Base-by-base conservation (phyloP, 1,139 yeast genomes). In the Yamadazyma atlantica region DNA sequence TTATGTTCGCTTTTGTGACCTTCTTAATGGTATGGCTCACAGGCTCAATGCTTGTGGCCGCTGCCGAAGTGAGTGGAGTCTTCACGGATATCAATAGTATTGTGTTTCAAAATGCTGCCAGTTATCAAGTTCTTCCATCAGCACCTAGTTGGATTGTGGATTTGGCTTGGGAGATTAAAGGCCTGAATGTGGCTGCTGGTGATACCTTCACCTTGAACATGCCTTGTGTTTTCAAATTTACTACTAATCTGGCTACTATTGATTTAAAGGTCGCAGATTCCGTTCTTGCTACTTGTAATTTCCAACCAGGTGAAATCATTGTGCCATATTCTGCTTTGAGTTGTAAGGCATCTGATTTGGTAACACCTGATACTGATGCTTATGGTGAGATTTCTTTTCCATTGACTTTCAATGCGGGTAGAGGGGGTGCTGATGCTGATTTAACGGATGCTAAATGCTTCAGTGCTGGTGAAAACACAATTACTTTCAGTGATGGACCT, bases 201-300 rank as follows among this genome's bases (percentile, higher is more conserved):
- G 69, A 64, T 40, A 62, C 68, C 7, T 63, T 64, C 45, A 46
- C 57, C 1, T 56, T 64, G 35, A 38, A 37, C 12, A 43, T 64
- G 46, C 66, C 66, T 4, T 54, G 64, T 48, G 68, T 59, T 3
- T 63, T 51, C 42, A 60, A 59, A 38, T 60, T 62, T 36, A 57
- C 65, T 4, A 33, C 60, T 6, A 19, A 47, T 4, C 25, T 48
- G 15, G 4, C 42, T 4, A 27, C 50, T 3, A 34, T 61, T 3
- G 32, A 41, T 14, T 52, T 63, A 32, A 30, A 34, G 7, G 63
- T 48, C 0, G 51, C 51, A 11, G 35, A 46, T 3, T 41, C 37
- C 1, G 34, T 40, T 1, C 60, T 48, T 38, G 70, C 70, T 3
- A 55, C 55, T 8, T 64, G 70, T 57, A 32, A 33, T 1, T 44